Percentiles rank a stretch among this genome's conserved stretches.
Conservation (phyloP, 139 green algal genomes). For the Chlorella sp. region DNA sequence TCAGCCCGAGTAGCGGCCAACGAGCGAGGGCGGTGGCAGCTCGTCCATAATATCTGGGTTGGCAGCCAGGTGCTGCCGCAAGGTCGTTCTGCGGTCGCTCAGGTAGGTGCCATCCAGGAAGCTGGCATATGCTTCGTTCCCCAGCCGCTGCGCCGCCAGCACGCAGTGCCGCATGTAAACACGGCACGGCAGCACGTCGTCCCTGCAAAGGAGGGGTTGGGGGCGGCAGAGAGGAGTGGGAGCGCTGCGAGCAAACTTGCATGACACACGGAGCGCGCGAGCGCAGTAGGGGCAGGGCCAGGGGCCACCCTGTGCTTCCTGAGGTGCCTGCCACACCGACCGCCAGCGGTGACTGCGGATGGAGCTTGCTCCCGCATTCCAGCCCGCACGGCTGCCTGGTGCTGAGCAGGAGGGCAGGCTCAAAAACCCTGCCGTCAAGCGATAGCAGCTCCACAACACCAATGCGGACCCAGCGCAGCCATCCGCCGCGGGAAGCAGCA, state of each 20-base stretch:
- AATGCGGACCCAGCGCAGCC: no score
- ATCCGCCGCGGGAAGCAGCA: no score
- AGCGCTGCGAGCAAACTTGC: no score
- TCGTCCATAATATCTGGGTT: constrained; percentile 89
- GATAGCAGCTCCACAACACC: no score
- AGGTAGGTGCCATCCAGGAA: constrained; percentile 93
- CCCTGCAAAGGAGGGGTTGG: constrained; percentile 34
- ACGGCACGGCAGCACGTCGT: constrained; percentile 71
- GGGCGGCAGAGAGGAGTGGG: no score
- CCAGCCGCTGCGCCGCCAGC: constrained; percentile 75
- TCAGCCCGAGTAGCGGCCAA: constrained; percentile 87
- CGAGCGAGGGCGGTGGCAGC: constrained; percentile 75
- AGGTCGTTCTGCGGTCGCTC: constrained; percentile 77
- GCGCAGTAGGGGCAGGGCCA: background rate
- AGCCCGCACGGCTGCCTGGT: no score
- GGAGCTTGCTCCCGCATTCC: no score
- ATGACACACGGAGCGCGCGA: no score
- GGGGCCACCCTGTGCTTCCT: background rate
- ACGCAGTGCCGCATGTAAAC: constrained; percentile 94
- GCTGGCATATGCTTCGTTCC: constrained; percentile 53
- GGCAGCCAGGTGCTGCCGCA: constrained; percentile 72
- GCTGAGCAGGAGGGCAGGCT: no score
- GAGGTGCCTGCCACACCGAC: no score
- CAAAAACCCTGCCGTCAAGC: no score
- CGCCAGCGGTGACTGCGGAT: no score